Conservation (phyloP, 495 filamentous ascomycete species). For the Emericellopsis terricola region DNA sequence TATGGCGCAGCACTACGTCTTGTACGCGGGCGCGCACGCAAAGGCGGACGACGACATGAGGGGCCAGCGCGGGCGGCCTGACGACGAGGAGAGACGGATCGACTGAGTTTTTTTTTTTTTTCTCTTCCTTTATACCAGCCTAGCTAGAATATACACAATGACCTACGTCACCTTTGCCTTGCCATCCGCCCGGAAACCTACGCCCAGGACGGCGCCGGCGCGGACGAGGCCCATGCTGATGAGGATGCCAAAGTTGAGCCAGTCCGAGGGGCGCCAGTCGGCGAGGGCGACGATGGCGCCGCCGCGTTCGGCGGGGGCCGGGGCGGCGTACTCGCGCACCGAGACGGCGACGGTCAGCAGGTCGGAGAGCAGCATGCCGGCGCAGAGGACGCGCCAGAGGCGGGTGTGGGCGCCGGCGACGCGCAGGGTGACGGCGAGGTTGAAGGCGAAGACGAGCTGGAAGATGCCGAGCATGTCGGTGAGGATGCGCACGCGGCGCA, state of each 20-base stretch:
- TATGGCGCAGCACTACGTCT: constrained; percentile 68
- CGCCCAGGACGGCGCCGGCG: background rate
- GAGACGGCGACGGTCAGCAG: background rate
- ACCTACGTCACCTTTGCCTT: too few relatives aligned
- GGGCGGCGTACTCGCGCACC: background rate
- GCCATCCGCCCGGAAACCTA: background rate
- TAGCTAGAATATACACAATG: too few relatives aligned
- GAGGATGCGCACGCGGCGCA: background rate
- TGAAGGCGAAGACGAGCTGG: background rate
- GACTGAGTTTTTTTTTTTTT: too few relatives aligned
- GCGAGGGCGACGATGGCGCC: background rate
- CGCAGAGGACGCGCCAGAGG: background rate
- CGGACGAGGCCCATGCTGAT: background rate
- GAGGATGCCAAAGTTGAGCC: background rate
- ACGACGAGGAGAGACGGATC: background rate
- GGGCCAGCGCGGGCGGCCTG: background rate
- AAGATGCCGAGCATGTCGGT: background rate
- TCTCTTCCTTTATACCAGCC: too few relatives aligned
- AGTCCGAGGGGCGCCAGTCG: background rate
- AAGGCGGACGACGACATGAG: background rate
- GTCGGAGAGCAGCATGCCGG: background rate
- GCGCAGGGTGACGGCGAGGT: background rate
- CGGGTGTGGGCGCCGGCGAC: background rate
- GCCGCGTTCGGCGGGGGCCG: background rate
- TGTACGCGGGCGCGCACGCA: constrained; percentile 43